phyloP scores from a whole-genome alignment of 2,329 filamentous ascomycete genomes.

The Penicillium sp. region DNA sequence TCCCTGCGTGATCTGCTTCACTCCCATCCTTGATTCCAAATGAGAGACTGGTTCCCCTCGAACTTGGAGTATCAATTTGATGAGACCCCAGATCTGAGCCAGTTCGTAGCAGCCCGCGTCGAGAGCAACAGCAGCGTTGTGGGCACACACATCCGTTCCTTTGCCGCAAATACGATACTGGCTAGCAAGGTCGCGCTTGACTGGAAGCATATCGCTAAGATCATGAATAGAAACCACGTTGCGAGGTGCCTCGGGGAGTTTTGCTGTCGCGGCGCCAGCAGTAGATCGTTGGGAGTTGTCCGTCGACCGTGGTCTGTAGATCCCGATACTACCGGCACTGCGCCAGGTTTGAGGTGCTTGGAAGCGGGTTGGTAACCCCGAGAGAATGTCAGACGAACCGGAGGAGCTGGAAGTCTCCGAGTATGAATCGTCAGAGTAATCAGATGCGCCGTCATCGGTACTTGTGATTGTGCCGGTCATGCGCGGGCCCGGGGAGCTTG shows the following conservation, averaged over 20 bases:
- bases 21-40: conserved; percentile 58
- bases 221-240: conserved; percentile 76
- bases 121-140: conserved; percentile 79
- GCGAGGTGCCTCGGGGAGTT: conserved; percentile 54
- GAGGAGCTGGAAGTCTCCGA: conserved; percentile 63
- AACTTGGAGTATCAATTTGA: conserved; percentile 75
- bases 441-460: conserved; percentile 50
- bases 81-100: conserved; percentile 80
- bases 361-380: conserved; percentile 52
- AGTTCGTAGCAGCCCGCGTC: conserved; percentile 72
- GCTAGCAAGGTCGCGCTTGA: conserved; percentile 74
- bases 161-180: conserved; percentile 85
- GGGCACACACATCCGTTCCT: conserved; percentile 76
- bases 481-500: conserved; percentile 53
- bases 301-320: conserved; percentile 58
- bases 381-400: conserved; percentile 49
- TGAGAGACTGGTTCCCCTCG: conserved; percentile 72
- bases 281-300: conserved; percentile 56
- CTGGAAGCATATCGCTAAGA: conserved; percentile 71
- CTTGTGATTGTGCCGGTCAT: conserved; percentile 46
- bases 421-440: conserved; percentile 56
- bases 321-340: conserved; percentile 52
- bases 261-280: conserved; percentile 60
- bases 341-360: conserved; percentile 58
- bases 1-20: conserved; percentile 54